These are phyloP conservation scores for Tetracladium setigerum DNA, from an alignment of 495 filamentous ascomycete genomes.

Conservation along the genomic window DNA sequence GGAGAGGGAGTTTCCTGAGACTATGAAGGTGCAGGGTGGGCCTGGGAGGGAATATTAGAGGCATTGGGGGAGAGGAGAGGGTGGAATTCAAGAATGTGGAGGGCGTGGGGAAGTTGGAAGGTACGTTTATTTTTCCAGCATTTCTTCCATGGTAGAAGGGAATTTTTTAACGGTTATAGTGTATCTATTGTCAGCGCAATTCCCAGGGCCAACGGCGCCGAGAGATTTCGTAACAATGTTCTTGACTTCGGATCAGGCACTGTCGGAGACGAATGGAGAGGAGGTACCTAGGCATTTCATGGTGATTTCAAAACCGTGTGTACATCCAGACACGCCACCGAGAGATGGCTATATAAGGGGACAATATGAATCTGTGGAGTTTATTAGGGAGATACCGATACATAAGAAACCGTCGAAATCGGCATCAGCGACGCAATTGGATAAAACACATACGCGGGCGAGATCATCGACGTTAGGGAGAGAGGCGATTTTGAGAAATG, in stretches of 20 bases:
- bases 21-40: slow-evolving; percentile 49
- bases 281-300: slow-evolving; percentile 59
- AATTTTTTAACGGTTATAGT: slow-evolving; percentile 43
- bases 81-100: slow-evolving; percentile 51
- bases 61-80: slow-evolving; percentile 71
- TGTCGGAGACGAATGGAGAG: slow-evolving; percentile 10
- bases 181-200: slow-evolving; percentile 79
- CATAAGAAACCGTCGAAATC: slow-evolving; percentile 27
- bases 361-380: slow-evolving; percentile 84
- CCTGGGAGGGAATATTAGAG: slow-evolving; percentile 66
- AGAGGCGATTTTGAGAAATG: slow-evolving; percentile 20
- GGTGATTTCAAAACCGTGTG: slow-evolving; percentile 77
- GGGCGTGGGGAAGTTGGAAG: slow-evolving; percentile 49
- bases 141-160: no score
- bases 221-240: slow-evolving; percentile 80
- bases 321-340: slow-evolving; percentile 62
- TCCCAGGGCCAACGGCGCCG: slow-evolving; percentile 80
- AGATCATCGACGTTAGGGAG: slow-evolving; percentile 14
- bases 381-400: slow-evolving; percentile 73
- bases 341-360: slow-evolving; percentile 70
- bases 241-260: slow-evolving; percentile 44
- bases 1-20: slow-evolving; percentile 55
- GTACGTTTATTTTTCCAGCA: slow-evolving; percentile 27
- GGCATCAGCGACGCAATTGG: slow-evolving; percentile 7
- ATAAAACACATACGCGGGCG: slow-evolving; percentile 1